Base-by-base conservation (phyloP, 2,329 filamentous ascomycete genomes). In the Trematosphaeria pertusa region DNA sequence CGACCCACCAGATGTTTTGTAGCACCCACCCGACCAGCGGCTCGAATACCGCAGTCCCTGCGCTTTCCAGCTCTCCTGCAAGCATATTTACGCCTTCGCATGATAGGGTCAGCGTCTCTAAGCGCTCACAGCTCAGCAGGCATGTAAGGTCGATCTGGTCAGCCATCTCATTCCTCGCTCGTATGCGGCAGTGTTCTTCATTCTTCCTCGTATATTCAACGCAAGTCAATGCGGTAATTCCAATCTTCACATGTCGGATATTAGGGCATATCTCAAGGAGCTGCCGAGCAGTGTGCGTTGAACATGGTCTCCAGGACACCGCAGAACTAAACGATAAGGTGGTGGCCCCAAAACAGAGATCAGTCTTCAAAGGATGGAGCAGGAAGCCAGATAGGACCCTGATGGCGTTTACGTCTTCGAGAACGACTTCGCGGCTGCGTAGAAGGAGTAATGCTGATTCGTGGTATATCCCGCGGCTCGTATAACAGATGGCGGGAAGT, bases 111-210 rank as follows among this genome's bases (percentile, higher is more conserved):
- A 48, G 14, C 11, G 18, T 43, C 41, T 49, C 36, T 14, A 49
- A 20, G 30, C 21, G 18, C 31, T 36, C 22, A 15, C 31, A 44
- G 12, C 44, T 37, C 9, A 44, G 8, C 14, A 49, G 14, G 37
- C 46, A 44, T n/a, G 36, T 44, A 6, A 44, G 14, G 37, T 44
- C 40, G 20, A 43, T 31, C 10, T 33, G n/a, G 3, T 40, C 36
- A 14, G 41, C 28, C 10, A 44, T 28, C 15, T 49, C 15, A 12
- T 49, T 49, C 36, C 26, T 44, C 20, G 22, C 11, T 12, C 31
- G 22, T 5, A 48, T 12, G 14, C 15, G 14, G 5, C 24, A 24
- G 7, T 18, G n/a, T 8, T 38, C n/a, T 26, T 17, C 19, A 9
- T 10, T 11, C 32, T 5, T 28, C 12, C 19, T 42, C 28, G 21